A percentile compares a stretch with the other conserved stretches of the same genome.
These are phyloP conservation scores for Alliaria petiolata DNA, from an alignment of 345 rosid species.

Conservation along the genomic window DNA sequence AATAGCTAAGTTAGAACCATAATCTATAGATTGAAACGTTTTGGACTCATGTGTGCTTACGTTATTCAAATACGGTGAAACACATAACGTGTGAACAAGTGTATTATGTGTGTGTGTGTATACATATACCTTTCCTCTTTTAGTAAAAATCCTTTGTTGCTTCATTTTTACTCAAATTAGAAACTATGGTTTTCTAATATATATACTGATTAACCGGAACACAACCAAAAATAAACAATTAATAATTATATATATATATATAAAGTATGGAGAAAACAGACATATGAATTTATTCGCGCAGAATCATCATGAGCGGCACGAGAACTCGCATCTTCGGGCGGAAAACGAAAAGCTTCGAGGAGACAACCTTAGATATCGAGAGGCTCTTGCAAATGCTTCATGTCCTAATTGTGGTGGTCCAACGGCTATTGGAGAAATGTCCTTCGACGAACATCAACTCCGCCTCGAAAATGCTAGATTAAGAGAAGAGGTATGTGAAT, in stretches of 20 bases:
- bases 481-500: constrained; percentile 72
- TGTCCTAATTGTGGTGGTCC: constrained; percentile 98
- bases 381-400: constrained; percentile 84
- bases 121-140: neutral
- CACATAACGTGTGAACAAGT: constrained; percentile 21
- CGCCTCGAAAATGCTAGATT: constrained; percentile 83
- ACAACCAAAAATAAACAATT: neutral
- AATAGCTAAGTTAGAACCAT: constrained; percentile 1
- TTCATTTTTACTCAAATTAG: neutral
- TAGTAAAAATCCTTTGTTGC: constrained; percentile 10
- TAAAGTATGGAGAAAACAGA: neutral
- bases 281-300: constrained; percentile 13
- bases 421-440: constrained; percentile 89
- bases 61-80: constrained; percentile 21
- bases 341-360: constrained; percentile 90
- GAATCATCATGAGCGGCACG: constrained; percentile 90
- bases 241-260: neutral
- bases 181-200: neutral
- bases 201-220: neutral
- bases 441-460: constrained; percentile 89
- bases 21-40: constrained; percentile 1
- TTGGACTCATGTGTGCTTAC: constrained; percentile 7
- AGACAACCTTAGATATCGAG: constrained; percentile 85
- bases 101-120: neutral
- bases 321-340: constrained; percentile 68